A percentile compares a stretch with the other conserved stretches of the same genome.
phyloP scores from a whole-genome alignment of 352 stramenopile genomes.

The Phytophthora syringae region DNA sequence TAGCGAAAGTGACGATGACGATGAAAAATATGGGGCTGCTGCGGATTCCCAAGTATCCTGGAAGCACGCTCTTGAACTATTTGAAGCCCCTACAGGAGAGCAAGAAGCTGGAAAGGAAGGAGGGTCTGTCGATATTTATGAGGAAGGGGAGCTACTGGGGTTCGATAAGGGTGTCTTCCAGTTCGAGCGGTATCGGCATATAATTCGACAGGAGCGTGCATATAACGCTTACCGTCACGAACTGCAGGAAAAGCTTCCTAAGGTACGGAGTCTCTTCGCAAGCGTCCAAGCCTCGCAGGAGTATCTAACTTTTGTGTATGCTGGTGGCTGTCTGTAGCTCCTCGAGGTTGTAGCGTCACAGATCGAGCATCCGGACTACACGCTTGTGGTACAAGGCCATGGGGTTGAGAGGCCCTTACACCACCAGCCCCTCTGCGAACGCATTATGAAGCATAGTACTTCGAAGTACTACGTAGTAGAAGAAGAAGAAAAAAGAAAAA shows the following conservation, averaged over 20 bases:
- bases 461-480: too few species aligned
- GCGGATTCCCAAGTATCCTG: constrained; percentile 25
- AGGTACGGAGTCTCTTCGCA: constrained; percentile 38
- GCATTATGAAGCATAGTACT: background rate
- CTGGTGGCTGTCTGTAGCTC: constrained; percentile 28
- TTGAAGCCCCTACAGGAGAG: constrained; percentile 32
- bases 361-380: constrained; percentile 54
- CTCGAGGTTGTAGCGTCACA: constrained; percentile 40
- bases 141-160: constrained; percentile 52
- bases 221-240: constrained; percentile 65
- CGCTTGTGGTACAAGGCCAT: constrained; percentile 60
- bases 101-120: constrained; percentile 43
- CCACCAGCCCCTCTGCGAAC: constrained; percentile 1
- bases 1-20: constrained; percentile 78
- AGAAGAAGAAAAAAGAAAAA: too few species aligned
- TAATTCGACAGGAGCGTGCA: constrained; percentile 62
- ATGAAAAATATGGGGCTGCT: constrained; percentile 29
- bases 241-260: constrained; percentile 54
- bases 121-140: constrained; percentile 34
- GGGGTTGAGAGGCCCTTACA: constrained; percentile 55
- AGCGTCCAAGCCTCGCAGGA: constrained; percentile 3
- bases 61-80: constrained; percentile 25
- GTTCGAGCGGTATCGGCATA: constrained; percentile 67
- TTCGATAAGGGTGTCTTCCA: constrained; percentile 32
- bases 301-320: constrained; percentile 7